These are phyloP conservation scores for Histomonas meleagridis DNA, from an alignment of 208 protist genomes.

Conservation along the genomic window DNA sequence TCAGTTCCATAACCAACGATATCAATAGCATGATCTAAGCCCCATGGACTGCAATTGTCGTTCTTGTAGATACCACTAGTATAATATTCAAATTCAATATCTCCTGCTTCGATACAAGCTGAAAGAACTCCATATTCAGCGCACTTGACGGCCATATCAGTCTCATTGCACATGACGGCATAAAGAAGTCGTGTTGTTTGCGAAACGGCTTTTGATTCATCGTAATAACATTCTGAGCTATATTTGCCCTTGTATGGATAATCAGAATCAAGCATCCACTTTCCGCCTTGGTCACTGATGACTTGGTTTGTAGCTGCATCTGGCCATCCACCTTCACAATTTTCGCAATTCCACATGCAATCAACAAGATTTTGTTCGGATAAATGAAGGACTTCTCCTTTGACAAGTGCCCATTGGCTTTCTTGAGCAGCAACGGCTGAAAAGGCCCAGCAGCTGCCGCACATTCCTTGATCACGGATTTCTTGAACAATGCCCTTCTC, in stretches of 20 bases:
- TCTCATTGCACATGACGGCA: too few species aligned
- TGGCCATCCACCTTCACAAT: conserved; percentile 73
- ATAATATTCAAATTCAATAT: conserved; percentile 54
- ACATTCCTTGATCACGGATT: too few species aligned
- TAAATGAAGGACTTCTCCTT: conserved; percentile 58
- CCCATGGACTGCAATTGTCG: conserved; percentile 32
- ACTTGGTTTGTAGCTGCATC: conserved; percentile 56
- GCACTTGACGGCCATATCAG: too few species aligned
- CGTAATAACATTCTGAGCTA: not conserved
- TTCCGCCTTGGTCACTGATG: conserved; percentile 39
- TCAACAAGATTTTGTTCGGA: conserved; percentile 80
- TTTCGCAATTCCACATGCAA: conserved; percentile 62
- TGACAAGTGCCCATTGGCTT: too few species aligned
- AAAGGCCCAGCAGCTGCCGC: too few species aligned
- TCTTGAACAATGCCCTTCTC: too few species aligned
- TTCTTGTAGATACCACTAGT: conserved; percentile 43
- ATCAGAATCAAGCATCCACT: conserved; percentile 44
- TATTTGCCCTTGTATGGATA: conserved; percentile 52
- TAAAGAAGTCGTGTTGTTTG: too few species aligned
- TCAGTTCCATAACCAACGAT: conserved; percentile 51
- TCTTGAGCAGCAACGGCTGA: too few species aligned
- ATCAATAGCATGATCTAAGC: conserved; percentile 45
- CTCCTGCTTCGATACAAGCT: too few species aligned
- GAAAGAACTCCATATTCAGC: too few species aligned
- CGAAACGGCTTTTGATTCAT: not conserved